phyloP scores from a whole-genome alignment of 2,329 filamentous ascomycete species.

The Sarocladiaceae sp. region DNA sequence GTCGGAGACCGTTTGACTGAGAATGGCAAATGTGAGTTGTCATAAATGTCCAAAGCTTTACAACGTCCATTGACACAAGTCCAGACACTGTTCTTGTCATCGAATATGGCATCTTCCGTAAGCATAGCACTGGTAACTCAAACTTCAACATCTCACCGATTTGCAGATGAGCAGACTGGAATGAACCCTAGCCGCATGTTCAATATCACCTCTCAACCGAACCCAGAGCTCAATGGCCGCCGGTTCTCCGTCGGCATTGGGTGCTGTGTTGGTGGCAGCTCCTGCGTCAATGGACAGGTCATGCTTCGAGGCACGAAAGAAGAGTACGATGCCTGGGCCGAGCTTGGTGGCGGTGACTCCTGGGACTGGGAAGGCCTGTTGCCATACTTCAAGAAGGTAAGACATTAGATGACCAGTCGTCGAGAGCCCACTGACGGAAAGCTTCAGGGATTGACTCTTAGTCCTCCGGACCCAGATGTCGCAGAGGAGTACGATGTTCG shows the following conservation, averaged over 20 bases:
- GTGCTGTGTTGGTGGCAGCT: slow-evolving; percentile 6
- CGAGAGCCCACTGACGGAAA: background rate
- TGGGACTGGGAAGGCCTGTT: slow-evolving; percentile 7
- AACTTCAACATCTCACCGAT: too few species aligned
- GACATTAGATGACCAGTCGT: background rate
- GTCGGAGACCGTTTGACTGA: slow-evolving; percentile 26
- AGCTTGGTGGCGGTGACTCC: slow-evolving; percentile 1
- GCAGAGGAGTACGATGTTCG: slow-evolving; percentile 17
- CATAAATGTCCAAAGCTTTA: too few species aligned
- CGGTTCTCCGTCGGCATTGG: slow-evolving; percentile 21
- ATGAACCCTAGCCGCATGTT: slow-evolving; percentile 20
- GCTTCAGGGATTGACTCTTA: slow-evolving; percentile 16
- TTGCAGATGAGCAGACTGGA: slow-evolving; percentile 15
- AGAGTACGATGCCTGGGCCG: slow-evolving; percentile 10
- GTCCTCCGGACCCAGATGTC: slow-evolving; percentile 13
- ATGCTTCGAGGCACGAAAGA: slow-evolving; percentile 9
- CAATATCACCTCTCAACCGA: slow-evolving; percentile 25
- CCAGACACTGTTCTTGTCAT: slow-evolving; percentile 8
- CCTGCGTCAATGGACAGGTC: slow-evolving; percentile 6
- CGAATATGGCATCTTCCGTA: slow-evolving; percentile 9
- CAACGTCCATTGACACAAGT: too few species aligned
- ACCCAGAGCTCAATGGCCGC: slow-evolving; percentile 21
- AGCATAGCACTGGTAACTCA: too few species aligned
- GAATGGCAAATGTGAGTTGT: slow-evolving; percentile 16
- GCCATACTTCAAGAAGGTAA: slow-evolving; percentile 6